phyloP scores from a whole-genome alignment of 2,329 filamentous ascomycete genomes.

The Paraconiothyrium sp. region DNA sequence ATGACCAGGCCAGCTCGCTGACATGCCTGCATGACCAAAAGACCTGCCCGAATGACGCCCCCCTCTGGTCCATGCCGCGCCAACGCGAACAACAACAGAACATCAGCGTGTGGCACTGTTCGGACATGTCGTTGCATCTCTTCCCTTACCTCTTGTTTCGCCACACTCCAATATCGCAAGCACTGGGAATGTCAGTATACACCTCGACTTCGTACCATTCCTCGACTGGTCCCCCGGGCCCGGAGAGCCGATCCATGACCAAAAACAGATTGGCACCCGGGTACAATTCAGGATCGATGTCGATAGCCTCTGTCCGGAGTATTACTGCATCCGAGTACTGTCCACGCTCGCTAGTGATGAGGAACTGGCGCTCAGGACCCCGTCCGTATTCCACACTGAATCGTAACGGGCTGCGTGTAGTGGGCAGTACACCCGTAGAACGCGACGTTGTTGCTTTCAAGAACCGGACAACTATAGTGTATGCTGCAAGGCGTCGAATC shows the following conservation, averaged over 20 bases:
- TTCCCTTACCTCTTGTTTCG: slow-evolving; percentile 53
- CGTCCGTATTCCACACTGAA: slow-evolving; percentile 77
- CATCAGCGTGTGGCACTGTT: slow-evolving; percentile 35
- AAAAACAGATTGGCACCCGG: slow-evolving; percentile 74
- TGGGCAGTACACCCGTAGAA: slow-evolving; percentile 36
- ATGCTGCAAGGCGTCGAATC: slow-evolving; percentile 66
- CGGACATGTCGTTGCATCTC: slow-evolving; percentile 29
- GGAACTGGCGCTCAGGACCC: slow-evolving; percentile 71
- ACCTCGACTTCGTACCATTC: slow-evolving; percentile 63
- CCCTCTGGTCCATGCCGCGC: slow-evolving; percentile 10
- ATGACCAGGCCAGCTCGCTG: neutral
- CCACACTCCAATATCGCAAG: slow-evolving; percentile 57
- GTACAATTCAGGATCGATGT: slow-evolving; percentile 72
- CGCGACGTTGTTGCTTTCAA: slow-evolving; percentile 43
- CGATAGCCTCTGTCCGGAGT: slow-evolving; percentile 76
- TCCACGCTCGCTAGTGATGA: slow-evolving; percentile 75
- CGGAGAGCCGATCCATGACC: slow-evolving; percentile 81
- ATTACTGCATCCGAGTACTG: slow-evolving; percentile 75
- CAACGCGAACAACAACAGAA: neutral
- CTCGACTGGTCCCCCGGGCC: slow-evolving; percentile 56
- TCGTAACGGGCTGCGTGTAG: slow-evolving; percentile 64
- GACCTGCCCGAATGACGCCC: slow-evolving; percentile 5
- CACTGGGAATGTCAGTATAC: slow-evolving; percentile 56
- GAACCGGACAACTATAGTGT: slow-evolving; percentile 65
- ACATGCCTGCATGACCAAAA: neutral